A percentile compares a stretch with the other conserved stretches of the same genome.
phyloP scores from a whole-genome alignment of 768 basidiomycete species.

The Termitomyces titanicus region DNA sequence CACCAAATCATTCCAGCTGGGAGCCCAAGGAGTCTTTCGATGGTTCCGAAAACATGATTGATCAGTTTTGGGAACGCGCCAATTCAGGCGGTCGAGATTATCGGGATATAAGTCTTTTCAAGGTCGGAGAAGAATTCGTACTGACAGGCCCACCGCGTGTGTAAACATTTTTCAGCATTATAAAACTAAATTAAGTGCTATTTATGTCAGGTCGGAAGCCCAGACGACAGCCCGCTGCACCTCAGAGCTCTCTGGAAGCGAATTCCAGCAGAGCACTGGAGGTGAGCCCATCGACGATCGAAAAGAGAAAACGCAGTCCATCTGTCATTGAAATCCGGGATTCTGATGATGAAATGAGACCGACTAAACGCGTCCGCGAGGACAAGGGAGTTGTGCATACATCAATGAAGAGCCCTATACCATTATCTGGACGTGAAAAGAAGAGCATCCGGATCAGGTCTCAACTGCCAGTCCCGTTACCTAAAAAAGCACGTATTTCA shows the following conservation, averaged over 20 bases:
- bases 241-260: slow-evolving; percentile 11
- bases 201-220: slow-evolving; percentile 17
- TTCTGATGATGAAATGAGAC: slow-evolving; percentile 10
- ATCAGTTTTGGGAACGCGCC: slow-evolving; percentile 48
- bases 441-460: not conserved
- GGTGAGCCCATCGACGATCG: not conserved
- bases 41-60: slow-evolving; percentile 51
- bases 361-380: slow-evolving; percentile 16
- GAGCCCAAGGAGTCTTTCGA: slow-evolving; percentile 61
- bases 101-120: slow-evolving; percentile 45
- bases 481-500: slow-evolving; percentile 7
- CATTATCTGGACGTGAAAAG: slow-evolving; percentile 5
- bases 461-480: slow-evolving; percentile 14
- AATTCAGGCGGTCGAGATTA: slow-evolving; percentile 48
- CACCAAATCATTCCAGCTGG: slow-evolving; percentile 43
- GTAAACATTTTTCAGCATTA: slow-evolving; percentile 16
- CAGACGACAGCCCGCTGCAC: slow-evolving; percentile 8
- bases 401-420: not conserved
- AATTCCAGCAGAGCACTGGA: slow-evolving; percentile 13
- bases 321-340: slow-evolving; percentile 7
- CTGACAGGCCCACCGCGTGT: slow-evolving; percentile 59
- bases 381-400: not conserved
- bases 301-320: slow-evolving; percentile 8
- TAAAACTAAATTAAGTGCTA: not conserved
- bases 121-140: slow-evolving; percentile 48